Conservation (phyloP, 2,329 filamentous ascomycete genomes). For the Fusarium graminum region DNA sequence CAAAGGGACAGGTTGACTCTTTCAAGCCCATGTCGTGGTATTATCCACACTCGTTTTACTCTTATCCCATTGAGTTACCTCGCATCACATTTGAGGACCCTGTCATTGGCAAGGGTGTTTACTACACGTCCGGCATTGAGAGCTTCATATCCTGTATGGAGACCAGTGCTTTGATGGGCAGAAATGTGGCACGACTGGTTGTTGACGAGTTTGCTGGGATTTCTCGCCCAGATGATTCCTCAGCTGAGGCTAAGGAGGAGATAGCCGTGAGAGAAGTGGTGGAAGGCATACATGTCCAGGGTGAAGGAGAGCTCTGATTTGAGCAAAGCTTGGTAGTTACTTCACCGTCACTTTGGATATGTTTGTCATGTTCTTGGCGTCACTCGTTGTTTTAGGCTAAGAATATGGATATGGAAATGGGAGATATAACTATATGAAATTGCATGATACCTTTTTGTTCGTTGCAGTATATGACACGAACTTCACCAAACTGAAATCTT, state of each 20-base stretch:
- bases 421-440: neutral
- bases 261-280: conserved; percentile 2
- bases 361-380: neutral
- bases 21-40: conserved; percentile 78
- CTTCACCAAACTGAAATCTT: neutral
- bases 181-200: conserved; percentile 81
- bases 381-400: neutral
- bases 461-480: neutral
- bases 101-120: conserved; percentile 74
- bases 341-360: neutral
- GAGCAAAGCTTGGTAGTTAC: neutral
- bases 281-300: conserved; percentile 26
- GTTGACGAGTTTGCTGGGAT: conserved; percentile 67
- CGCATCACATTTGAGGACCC: conserved; percentile 89
- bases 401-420: neutral
- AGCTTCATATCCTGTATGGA: conserved; percentile 98
- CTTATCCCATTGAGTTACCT: conserved; percentile 88
- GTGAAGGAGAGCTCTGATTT: conserved; percentile 34
- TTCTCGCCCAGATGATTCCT: conserved; percentile 22
- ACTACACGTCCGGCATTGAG: conserved; percentile 83
- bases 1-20: conserved; percentile 50
- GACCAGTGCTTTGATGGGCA: conserved; percentile 91
- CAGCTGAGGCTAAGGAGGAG: conserved; percentile 5
- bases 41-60: conserved; percentile 81
- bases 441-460: neutral